Percentiles rank a stretch among this genome's conserved stretches.
Conservation (phyloP, 2,329 filamentous ascomycete genomes). For the Rhynchosporium agropyri region DNA sequence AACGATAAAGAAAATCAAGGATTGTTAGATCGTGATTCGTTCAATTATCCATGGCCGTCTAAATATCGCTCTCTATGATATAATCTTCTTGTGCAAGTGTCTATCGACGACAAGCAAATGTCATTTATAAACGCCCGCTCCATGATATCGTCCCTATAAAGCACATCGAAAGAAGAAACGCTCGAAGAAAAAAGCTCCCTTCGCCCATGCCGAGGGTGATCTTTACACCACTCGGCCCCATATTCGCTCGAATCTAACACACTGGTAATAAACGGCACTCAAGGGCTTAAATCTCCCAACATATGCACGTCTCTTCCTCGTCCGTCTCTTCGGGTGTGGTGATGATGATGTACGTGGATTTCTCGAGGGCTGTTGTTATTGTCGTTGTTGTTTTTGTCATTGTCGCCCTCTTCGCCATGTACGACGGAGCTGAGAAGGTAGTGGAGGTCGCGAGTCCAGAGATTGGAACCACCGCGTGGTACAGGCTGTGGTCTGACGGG, state of each 20-base stretch:
- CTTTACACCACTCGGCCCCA: no score
- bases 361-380: not conserved
- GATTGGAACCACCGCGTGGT: constrained; percentile 2
- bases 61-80: constrained; percentile 11
- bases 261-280: no score
- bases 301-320: constrained; percentile 5
- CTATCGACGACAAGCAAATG: constrained; percentile 4
- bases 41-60: constrained; percentile 8
- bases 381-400: no score
- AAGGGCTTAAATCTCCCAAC: not conserved
- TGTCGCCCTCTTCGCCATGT: constrained; percentile 1
- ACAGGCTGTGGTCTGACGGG: not conserved
- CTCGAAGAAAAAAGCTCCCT: not conserved
- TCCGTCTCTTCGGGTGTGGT: not conserved
- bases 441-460: constrained; percentile 26
- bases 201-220: not conserved
- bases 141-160: constrained; percentile 7
- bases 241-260: no score
- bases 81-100: constrained; percentile 6
- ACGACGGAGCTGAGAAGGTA: constrained; percentile 23
- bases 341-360: constrained; percentile 12
- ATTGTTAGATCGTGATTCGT: not conserved
- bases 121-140: not conserved
- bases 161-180: not conserved
- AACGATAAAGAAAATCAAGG: not conserved